phyloP scores from a whole-genome alignment of 2,329 filamentous ascomycete species.

The Parascedosporium putredinis region DNA sequence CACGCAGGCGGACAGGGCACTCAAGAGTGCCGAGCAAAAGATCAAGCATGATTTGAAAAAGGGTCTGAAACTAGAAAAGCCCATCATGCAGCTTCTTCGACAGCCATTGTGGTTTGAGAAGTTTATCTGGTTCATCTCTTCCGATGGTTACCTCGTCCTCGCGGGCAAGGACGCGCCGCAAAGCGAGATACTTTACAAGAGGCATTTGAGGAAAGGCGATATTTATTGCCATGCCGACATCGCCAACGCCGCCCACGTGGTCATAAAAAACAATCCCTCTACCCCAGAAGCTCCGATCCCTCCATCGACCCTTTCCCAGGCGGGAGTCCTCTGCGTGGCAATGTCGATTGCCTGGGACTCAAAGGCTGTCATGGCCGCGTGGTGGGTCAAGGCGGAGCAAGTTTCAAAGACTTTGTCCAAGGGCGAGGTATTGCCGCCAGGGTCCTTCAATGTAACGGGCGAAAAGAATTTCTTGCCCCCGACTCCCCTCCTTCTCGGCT shows the following conservation, averaged over 20 bases:
- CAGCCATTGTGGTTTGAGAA: constrained; percentile 95
- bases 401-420: constrained; percentile 74
- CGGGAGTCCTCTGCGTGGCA: constrained; percentile 73
- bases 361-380: constrained; percentile 90
- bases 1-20: constrained; percentile 67
- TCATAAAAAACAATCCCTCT: constrained; percentile 79
- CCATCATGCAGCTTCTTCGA: constrained; percentile 70
- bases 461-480: constrained; percentile 89
- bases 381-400: constrained; percentile 88
- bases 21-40: constrained; percentile 58
- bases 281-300: constrained; percentile 79
- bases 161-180: constrained; percentile 83
- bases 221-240: constrained; percentile 87
- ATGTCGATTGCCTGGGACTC: constrained; percentile 90
- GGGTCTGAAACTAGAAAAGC: constrained; percentile 83
- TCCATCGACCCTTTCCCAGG: constrained; percentile 82
- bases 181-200: constrained; percentile 82
- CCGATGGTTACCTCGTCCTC: constrained; percentile 86
- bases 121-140: constrained; percentile 90
- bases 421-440: constrained; percentile 70
- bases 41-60: constrained; percentile 31
- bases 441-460: constrained; percentile 71
- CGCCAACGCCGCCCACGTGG: constrained; percentile 69
- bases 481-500: constrained; percentile 75
- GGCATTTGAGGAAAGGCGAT: constrained; percentile 79